phyloP scores from a whole-genome alignment of 305 asterid species.

The Solanum hybrid region DNA sequence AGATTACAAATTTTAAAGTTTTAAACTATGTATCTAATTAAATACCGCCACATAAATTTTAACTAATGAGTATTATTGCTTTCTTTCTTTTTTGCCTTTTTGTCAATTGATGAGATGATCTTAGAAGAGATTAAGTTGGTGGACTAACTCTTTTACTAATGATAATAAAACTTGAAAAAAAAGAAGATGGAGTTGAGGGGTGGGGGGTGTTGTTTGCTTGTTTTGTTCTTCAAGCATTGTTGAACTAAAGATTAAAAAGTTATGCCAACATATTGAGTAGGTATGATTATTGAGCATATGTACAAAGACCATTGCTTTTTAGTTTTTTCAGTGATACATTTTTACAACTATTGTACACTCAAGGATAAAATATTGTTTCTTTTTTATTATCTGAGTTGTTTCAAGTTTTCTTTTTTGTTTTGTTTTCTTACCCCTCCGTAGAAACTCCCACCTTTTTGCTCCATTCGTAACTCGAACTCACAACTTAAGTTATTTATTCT shows the following conservation, averaged over 20 bases:
- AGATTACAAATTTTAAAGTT: neutral
- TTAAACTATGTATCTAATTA: neutral
- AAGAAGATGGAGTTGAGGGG: neutral
- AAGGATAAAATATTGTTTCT: neutral
- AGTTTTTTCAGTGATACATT: neutral
- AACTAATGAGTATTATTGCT: neutral
- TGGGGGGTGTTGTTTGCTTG: neutral
- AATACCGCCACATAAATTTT: neutral
- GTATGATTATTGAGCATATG: neutral
- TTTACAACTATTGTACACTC: neutral
- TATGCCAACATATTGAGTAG: neutral
- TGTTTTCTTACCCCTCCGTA: too few relatives aligned
- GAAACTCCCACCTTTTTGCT: neutral
- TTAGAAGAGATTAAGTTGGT: slow-evolving; percentile 13
- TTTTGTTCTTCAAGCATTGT: neutral
- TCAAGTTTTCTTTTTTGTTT: neutral
- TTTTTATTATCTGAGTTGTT: too few relatives aligned
- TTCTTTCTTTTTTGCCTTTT: neutral
- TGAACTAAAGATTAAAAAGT: neutral
- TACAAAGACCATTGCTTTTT: neutral
- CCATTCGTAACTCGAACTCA: neutral
- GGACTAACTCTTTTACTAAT: slow-evolving; percentile 31
- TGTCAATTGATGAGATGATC: slow-evolving; percentile 4
- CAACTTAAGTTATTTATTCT: neutral
- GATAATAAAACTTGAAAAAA: neutral